A percentile compares a stretch with the other conserved stretches of the same genome.
These are phyloP conservation scores for Zymoseptoria ardabiliae DNA, from an alignment of 2,329 filamentous ascomycete species.

Conservation along the genomic window DNA sequence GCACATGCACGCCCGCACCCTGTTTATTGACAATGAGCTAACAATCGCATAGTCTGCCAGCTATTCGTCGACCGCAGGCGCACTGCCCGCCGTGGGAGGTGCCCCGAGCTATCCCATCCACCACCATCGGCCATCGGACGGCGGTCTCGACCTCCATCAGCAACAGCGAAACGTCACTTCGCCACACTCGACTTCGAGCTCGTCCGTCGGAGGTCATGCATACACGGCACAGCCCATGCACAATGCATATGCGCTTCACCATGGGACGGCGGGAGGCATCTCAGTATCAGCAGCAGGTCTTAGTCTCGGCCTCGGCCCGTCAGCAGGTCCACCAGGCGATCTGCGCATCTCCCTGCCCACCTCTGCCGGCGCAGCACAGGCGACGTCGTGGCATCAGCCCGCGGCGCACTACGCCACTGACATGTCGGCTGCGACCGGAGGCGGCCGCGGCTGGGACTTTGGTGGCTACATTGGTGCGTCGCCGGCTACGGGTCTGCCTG, in stretches of 20 bases:
- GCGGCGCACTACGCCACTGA: constrained; percentile 27
- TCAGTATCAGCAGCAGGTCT: constrained; percentile 21
- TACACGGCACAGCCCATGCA: constrained; percentile 24
- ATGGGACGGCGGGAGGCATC: constrained; percentile 9
- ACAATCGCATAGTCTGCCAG: constrained; percentile 51
- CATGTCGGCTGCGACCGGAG: constrained; percentile 20
- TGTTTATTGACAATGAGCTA: constrained; percentile 24
- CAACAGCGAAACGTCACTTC: constrained; percentile 27
- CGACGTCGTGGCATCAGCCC: constrained; percentile 29
- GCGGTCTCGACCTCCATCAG: constrained; percentile 34
- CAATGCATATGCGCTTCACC: constrained; percentile 24
- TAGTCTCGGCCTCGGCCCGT: constrained; percentile 28
- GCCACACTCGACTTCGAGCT: constrained; percentile 27
- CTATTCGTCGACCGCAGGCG: constrained; percentile 58
- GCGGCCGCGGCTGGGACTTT: constrained; percentile 25
- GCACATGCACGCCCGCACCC: constrained; percentile 14
- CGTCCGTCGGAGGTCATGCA: constrained; percentile 25
- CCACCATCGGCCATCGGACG: constrained; percentile 38
- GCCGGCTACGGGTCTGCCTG: constrained; percentile 26
- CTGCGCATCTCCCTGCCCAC: constrained; percentile 30
- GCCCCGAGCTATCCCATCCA: constrained; percentile 20
- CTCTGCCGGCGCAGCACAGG: constrained; percentile 21
- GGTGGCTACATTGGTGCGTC: constrained; percentile 21
- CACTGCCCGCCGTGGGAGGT: constrained; percentile 30
- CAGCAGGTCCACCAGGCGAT: constrained; percentile 32